Percentiles rank a stretch among this genome's conserved stretches.
Conservation (phyloP, 192 early-diverging fungal species). For the Entomortierella lignicola region DNA sequence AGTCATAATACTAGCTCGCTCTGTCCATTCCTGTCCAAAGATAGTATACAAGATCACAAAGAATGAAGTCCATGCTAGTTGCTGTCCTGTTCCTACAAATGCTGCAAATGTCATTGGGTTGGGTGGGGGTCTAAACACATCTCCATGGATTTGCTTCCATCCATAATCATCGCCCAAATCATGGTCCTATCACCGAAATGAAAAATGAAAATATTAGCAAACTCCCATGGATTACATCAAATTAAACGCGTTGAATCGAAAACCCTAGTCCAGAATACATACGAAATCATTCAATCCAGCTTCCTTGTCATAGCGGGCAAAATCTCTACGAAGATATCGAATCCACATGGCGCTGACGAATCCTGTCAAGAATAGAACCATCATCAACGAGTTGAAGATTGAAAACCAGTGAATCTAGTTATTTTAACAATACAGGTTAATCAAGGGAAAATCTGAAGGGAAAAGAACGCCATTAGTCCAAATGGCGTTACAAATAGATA, state of each 20-base stretch:
- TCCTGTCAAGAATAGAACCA: conserved; percentile 81
- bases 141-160: conserved; percentile 90
- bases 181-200: no score
- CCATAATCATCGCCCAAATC: conserved; percentile 88
- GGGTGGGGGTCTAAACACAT: conserved; percentile 83
- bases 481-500: no score
- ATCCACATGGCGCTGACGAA: conserved; percentile 82
- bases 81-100: conserved; percentile 77
- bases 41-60: conserved; percentile 69
- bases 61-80: conserved; percentile 60
- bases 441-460: not conserved
- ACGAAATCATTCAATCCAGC: conserved; percentile 75
- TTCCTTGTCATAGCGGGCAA: conserved; percentile 80
- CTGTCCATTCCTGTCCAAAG: conserved; percentile 67
- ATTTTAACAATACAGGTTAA: not conserved
- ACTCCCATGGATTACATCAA: not conserved
- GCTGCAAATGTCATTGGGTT: conserved; percentile 73
- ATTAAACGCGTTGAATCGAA: no score
- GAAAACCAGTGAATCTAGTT: conserved; percentile 85
- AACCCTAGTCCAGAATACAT: conserved; percentile 7
- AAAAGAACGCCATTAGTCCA: no score
- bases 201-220: no score
- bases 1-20: conserved; percentile 80
- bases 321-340: conserved; percentile 78
- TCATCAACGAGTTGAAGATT: conserved; percentile 85